phyloP scores from a whole-genome alignment of 148 eudicot species.

The Fagopyrum tataricum region DNA sequence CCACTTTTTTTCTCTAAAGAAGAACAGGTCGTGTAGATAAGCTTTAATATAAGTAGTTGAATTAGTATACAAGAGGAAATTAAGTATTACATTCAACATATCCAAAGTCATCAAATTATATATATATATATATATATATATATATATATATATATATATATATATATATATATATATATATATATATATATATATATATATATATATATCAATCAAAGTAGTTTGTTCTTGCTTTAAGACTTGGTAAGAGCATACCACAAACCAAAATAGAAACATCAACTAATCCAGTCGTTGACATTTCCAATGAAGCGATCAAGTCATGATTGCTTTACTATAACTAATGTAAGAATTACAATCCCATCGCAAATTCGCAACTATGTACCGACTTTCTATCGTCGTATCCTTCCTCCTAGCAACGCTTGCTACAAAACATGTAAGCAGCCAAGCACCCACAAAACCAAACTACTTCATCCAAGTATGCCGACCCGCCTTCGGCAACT shows the following conservation, averaged over 20 bases:
- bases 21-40: too few species aligned
- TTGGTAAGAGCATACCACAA: neutral
- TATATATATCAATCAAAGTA: neutral
- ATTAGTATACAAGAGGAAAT: too few species aligned
- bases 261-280: neutral
- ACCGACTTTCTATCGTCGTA: neutral
- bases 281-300: neutral
- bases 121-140: too few species aligned
- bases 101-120: too few species aligned
- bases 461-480: slow-evolving; percentile 7
- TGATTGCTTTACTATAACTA: neutral
- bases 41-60: too few species aligned
- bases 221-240: neutral
- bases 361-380: neutral
- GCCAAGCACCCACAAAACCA: neutral
- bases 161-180: too few species aligned
- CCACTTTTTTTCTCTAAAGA: too few species aligned
- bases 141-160: too few species aligned
- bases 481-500: neutral
- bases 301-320: neutral
- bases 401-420: neutral
- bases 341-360: neutral
- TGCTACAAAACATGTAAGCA: neutral
- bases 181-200: too few species aligned
- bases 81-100: too few species aligned